phyloP scores from a whole-genome alignment of 345 rosid genomes.

The Tarenaya hassleriana region DNA sequence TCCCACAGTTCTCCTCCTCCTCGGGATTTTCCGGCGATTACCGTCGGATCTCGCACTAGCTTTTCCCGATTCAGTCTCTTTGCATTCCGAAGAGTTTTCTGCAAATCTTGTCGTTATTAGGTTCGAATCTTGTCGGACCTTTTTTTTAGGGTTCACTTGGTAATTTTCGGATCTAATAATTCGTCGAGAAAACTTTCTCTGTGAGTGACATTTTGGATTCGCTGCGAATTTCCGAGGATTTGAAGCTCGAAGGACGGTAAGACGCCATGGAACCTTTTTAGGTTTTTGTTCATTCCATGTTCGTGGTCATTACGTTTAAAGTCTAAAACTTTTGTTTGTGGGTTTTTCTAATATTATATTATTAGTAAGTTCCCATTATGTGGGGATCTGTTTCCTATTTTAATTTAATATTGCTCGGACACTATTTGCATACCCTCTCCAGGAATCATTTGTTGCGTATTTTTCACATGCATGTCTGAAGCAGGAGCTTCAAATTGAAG shows the following conservation, averaged over 20 bases:
- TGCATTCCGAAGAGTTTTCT: background rate
- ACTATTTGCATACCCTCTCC: no score
- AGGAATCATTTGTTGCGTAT: no score
- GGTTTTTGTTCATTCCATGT: conserved; percentile 8
- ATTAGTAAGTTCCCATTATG: conserved; percentile 17
- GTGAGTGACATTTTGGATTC: conserved; percentile 19
- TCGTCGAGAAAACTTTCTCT: conserved; percentile 27
- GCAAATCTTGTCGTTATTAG: background rate
- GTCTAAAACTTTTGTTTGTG: background rate
- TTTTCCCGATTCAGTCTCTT: background rate
- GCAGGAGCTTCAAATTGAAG: no score
- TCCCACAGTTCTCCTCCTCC: conserved; percentile 14
- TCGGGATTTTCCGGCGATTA: background rate
- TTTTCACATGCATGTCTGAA: no score
- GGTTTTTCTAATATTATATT: conserved; percentile 21
- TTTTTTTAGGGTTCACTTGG: conserved; percentile 13
- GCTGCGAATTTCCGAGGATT: background rate
- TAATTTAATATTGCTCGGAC: no score
- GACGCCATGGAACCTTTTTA: conserved; percentile 19
- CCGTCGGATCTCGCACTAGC: conserved; percentile 5
- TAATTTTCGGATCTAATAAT: conserved; percentile 10
- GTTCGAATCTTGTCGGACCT: no score
- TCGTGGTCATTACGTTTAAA: conserved; percentile 1
- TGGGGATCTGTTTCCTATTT: no score
- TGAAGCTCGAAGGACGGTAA: conserved; percentile 21